Evolutionary conservation across 2,329 filamentous ascomycete species (phyloP).

Genomic region (Colletotrichum plurivorum): DNA sequence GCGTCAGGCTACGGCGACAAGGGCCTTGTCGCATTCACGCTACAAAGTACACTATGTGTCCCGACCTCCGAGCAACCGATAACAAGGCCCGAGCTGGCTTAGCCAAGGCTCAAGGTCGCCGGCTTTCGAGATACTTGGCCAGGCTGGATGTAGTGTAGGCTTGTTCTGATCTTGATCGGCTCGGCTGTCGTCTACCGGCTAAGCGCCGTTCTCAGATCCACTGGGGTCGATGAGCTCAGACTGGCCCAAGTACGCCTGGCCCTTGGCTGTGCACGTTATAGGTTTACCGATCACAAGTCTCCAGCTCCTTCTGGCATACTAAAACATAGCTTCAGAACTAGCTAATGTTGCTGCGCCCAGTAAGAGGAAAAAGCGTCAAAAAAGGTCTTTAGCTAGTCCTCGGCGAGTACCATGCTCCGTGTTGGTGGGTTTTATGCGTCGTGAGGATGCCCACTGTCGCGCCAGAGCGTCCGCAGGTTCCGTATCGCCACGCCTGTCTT

Average conservation of each 20-base stretch:
- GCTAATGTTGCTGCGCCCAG: constrained; percentile 10
- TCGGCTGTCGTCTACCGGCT: constrained; percentile 13
- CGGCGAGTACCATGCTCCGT: constrained; percentile 6
- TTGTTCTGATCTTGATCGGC: constrained; percentile 38
- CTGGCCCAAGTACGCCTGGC: constrained; percentile 24
- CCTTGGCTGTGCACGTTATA: constrained; percentile 20
- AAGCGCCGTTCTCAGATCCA: not conserved
- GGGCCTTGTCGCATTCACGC: no score
- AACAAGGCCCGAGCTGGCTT: constrained; percentile 21
- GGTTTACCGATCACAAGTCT: constrained; percentile 1
- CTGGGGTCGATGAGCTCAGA: constrained; percentile 20
- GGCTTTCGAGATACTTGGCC: not conserved
- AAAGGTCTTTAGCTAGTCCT: constrained; percentile 13
- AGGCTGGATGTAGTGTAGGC: constrained; percentile 23
- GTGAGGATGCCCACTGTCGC: constrained; percentile 18
- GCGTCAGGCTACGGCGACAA: constrained; percentile 4
- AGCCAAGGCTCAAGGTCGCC: not conserved
- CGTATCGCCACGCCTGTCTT: constrained; percentile 35
- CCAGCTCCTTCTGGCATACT: constrained; percentile 9
- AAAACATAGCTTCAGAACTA: constrained; percentile 19
- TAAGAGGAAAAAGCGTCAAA: constrained; percentile 3
- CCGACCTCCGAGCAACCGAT: constrained; percentile 7
- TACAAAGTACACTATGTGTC: not conserved
- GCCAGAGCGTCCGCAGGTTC: constrained; percentile 27
- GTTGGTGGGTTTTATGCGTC: constrained; percentile 6